These are phyloP conservation scores for Aspergillus tamarii DNA, from an alignment of 2,329 filamentous ascomycete genomes.

Conservation along the genomic window DNA sequence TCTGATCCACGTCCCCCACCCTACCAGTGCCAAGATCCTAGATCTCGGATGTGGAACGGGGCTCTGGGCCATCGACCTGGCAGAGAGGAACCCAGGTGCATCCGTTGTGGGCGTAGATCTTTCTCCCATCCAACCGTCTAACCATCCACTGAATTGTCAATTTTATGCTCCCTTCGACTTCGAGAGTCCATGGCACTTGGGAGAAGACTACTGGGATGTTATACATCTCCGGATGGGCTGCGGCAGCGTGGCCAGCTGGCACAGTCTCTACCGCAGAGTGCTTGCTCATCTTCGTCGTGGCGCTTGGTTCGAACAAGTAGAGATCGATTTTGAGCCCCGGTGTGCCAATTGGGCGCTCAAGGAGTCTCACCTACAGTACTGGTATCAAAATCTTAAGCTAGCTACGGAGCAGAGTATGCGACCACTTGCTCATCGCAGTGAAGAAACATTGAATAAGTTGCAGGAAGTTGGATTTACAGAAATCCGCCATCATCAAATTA, in stretches of 20 bases:
- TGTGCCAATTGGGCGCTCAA: conserved; percentile 67
- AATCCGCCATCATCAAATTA: conserved; percentile 70
- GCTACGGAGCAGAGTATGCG: conserved; percentile 69
- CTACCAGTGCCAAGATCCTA: neutral
- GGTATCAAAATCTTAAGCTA: conserved; percentile 69
- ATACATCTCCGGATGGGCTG: conserved; percentile 80
- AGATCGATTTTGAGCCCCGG: conserved; percentile 69
- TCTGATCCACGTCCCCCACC: neutral
- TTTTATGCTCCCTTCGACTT: conserved; percentile 74
- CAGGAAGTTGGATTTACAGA: conserved; percentile 76
- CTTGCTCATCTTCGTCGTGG: conserved; percentile 76
- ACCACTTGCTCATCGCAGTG: conserved; percentile 66
- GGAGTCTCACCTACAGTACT: conserved; percentile 62
- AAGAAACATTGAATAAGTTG: conserved; percentile 62
- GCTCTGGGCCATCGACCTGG: neutral
- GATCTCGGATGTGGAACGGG: conserved; percentile 5
- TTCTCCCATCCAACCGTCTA: conserved; percentile 64
- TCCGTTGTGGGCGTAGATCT: conserved; percentile 36
- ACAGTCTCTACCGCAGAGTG: conserved; percentile 70
- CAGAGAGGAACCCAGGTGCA: neutral
- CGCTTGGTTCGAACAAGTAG: conserved; percentile 78
- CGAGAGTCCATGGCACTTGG: conserved; percentile 72
- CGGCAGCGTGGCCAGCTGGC: conserved; percentile 79
- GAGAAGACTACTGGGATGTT: conserved; percentile 74
- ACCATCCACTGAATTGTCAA: conserved; percentile 70